A percentile compares a stretch with the other conserved stretches of the same genome.
Evolutionary conservation across 1,284 basidiomycete species (phyloP).

Genomic region (Leccinum fuscescens): DNA sequence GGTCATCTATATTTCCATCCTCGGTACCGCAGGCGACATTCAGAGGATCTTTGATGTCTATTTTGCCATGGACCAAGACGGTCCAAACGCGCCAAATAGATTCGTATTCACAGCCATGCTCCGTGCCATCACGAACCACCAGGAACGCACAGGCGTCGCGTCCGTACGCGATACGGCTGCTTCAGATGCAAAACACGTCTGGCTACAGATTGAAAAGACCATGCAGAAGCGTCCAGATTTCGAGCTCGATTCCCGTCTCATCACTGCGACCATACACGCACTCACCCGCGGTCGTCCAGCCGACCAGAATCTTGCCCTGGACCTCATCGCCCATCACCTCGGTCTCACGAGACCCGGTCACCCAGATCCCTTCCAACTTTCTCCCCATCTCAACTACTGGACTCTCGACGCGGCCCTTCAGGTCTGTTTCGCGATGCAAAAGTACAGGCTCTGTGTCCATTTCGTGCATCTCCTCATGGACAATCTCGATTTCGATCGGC

Average conservation of each 20-base stretch:
- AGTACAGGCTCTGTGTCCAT: slow-evolving; percentile 47
- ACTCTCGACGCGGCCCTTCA: slow-evolving; percentile 54
- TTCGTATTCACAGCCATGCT: slow-evolving; percentile 64
- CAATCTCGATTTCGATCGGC: slow-evolving; percentile 30
- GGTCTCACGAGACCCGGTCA: slow-evolving; percentile 54
- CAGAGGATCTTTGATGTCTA: slow-evolving; percentile 73
- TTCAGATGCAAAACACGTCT: slow-evolving; percentile 64
- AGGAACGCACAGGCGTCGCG: slow-evolving; percentile 18
- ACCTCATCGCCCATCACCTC: slow-evolving; percentile 59
- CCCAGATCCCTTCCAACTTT: slow-evolving; percentile 34
- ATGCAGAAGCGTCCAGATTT: slow-evolving; percentile 44
- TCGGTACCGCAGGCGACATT: slow-evolving; percentile 54
- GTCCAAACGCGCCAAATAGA: slow-evolving; percentile 53
- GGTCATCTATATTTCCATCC: slow-evolving; percentile 59
- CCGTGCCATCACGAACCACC: slow-evolving; percentile 42
- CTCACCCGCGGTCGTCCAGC: slow-evolving; percentile 51
- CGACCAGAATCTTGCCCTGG: slow-evolving; percentile 63
- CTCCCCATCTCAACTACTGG: slow-evolving; percentile 42
- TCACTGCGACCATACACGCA: slow-evolving; percentile 49
- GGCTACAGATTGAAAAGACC: slow-evolving; percentile 58
- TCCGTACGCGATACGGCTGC: slow-evolving; percentile 27
- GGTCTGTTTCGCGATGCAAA: slow-evolving; percentile 50
- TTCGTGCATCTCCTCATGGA: slow-evolving; percentile 57
- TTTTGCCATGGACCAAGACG: slow-evolving; percentile 57
- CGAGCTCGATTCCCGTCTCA: slow-evolving; percentile 50